Percentiles rank a stretch among this genome's conserved stretches.
Conservation (phyloP, 2,329 filamentous ascomycete species). For the Microdochium trichocladiopsis region DNA sequence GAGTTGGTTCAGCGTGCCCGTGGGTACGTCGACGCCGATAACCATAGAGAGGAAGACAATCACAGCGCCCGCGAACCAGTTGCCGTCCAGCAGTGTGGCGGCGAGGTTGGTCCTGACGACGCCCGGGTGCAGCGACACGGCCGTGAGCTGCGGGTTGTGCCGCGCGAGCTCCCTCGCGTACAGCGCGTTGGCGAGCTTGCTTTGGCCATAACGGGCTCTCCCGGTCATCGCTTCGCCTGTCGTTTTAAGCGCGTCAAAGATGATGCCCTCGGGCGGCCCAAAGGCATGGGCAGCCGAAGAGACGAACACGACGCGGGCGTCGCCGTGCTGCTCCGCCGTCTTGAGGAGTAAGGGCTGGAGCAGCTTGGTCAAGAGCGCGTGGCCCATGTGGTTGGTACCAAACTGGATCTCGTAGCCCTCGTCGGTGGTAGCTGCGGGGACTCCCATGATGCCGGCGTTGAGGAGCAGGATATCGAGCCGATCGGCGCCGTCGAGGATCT, state of each 20-base stretch:
- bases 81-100: constrained; percentile 3
- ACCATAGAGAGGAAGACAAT: constrained; percentile 1
- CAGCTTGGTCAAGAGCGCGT: constrained; percentile 28
- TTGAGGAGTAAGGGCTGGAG: constrained; percentile 5
- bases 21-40: constrained; percentile 5
- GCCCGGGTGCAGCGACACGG: constrained; percentile 7
- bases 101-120: constrained; percentile 7
- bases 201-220: constrained; percentile 34
- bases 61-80: constrained; percentile 1
- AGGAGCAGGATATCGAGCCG: constrained; percentile 29
- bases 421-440: constrained; percentile 19
- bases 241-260: constrained; percentile 21
- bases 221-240: constrained; percentile 13
- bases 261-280: constrained; percentile 18
- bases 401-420: constrained; percentile 37
- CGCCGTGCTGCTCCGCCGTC: background rate
- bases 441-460: constrained; percentile 23
- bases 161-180: constrained; percentile 30
- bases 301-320: constrained; percentile 15
- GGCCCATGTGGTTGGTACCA: constrained; percentile 34
- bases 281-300: constrained; percentile 14
- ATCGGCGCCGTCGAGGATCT: background rate
- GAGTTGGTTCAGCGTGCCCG: constrained; percentile 31
- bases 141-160: constrained; percentile 25
- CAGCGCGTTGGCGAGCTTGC: constrained; percentile 39